A percentile compares a stretch with the other conserved stretches of the same genome.
These are phyloP conservation scores for Alternaria triticina DNA, from an alignment of 2,329 filamentous ascomycete genomes.

Conservation along the genomic window DNA sequence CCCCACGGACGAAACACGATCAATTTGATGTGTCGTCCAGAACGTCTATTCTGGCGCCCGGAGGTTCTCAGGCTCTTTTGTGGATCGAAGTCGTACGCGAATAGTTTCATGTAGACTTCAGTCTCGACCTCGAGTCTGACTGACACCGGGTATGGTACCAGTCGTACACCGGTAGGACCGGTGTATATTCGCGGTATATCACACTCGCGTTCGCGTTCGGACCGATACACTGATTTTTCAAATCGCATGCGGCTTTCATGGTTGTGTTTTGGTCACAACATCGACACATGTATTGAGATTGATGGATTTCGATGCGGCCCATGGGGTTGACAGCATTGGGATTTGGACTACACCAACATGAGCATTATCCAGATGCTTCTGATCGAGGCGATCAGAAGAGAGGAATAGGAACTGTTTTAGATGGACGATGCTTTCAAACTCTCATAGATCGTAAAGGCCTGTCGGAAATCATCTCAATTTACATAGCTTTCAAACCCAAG, in stretches of 20 bases:
- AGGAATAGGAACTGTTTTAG: background rate
- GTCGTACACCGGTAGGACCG: background rate
- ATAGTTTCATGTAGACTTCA: background rate
- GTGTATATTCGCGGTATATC: background rate
- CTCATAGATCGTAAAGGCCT: too few species aligned
- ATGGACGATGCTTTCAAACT: background rate
- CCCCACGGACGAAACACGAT: background rate
- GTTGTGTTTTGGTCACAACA: background rate
- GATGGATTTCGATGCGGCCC: background rate
- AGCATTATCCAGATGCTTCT: background rate
- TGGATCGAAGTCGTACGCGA: background rate
- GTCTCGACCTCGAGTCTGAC: background rate
- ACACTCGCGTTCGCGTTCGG: background rate
- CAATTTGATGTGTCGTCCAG: background rate
- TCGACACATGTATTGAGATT: background rate
- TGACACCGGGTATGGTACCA: background rate
- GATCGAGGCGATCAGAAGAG: background rate
- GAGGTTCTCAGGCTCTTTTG: background rate
- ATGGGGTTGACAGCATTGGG: background rate
- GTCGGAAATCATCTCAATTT: too few species aligned
- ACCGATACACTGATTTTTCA: background rate
- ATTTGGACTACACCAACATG: background rate
- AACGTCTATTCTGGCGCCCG: background rate
- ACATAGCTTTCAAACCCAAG: background rate
- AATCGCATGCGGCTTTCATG: background rate